phyloP scores from a whole-genome alignment of 371 early-diverging fungal species.

The Choanephora cucurbitarum region DNA sequence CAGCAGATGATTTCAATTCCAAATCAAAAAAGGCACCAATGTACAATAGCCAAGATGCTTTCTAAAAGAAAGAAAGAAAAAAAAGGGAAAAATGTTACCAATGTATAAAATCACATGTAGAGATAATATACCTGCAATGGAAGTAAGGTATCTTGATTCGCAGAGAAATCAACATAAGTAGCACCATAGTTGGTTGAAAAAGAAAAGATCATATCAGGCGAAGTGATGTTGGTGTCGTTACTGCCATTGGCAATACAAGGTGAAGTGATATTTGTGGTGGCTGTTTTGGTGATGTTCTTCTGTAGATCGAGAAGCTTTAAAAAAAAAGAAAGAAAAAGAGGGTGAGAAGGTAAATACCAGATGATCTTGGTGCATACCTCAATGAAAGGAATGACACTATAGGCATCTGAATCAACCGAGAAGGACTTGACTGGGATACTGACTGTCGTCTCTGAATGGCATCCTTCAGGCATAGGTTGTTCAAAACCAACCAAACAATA shows the following conservation, averaged over 20 bases:
- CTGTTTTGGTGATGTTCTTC: constrained; percentile 5
- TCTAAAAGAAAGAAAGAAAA: too few species aligned
- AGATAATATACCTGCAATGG: constrained; percentile 29
- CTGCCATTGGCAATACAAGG: constrained; percentile 16
- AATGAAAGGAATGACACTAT: constrained; percentile 21
- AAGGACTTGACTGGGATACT: constrained; percentile 11
- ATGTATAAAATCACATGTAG: too few species aligned
- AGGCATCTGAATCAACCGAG: constrained; percentile 13
- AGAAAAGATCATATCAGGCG: constrained; percentile 13
- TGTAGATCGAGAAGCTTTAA: constrained; percentile 21
- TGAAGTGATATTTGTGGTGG: constrained; percentile 15
- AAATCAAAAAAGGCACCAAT: constrained; percentile 27
- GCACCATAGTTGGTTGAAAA: not conserved
- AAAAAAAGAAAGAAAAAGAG: not conserved
- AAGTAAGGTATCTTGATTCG: constrained; percentile 11
- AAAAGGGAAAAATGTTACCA: too few species aligned
- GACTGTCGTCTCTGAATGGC: not conserved
- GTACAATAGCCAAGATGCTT: constrained; percentile 31
- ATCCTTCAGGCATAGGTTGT: constrained; percentile 11
- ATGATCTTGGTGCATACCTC: too few species aligned
- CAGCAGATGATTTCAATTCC: constrained; percentile 7
- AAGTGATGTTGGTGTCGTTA: not conserved
- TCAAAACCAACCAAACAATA: constrained; percentile 25
- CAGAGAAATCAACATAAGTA: constrained; percentile 16
- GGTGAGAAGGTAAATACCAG: too few species aligned